Evolutionary conservation across 2,329 filamentous ascomycete species (phyloP).

Genomic region (Nectriaceae sp.): DNA sequence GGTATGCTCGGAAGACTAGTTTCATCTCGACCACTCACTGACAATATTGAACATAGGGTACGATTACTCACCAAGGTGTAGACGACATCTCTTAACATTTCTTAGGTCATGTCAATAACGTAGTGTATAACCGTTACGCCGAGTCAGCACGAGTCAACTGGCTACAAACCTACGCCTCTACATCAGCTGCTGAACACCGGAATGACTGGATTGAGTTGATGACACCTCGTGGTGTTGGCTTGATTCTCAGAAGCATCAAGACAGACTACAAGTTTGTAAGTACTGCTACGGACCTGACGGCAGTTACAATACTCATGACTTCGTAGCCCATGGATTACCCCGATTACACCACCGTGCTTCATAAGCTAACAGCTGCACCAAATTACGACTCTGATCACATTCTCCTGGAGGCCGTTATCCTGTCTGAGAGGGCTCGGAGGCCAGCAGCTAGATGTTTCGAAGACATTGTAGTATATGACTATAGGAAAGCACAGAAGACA

Average conservation of each 20-base stretch:
- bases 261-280: constrained; percentile 87
- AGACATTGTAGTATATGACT: constrained; percentile 31
- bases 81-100: background rate
- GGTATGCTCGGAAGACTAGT: constrained; percentile 45
- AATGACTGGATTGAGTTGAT: constrained; percentile 70
- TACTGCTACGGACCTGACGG: constrained; percentile 14
- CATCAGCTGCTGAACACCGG: constrained; percentile 62
- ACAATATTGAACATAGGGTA: background rate
- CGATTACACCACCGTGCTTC: constrained; percentile 80
- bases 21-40: background rate
- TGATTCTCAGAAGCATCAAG: constrained; percentile 79
- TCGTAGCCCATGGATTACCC: constrained; percentile 78
- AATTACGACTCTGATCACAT: constrained; percentile 48
- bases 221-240: constrained; percentile 64
- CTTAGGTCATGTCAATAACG: constrained; percentile 76
- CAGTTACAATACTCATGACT: background rate
- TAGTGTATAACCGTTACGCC: constrained; percentile 80
- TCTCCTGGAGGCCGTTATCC: constrained; percentile 60
- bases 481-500: constrained; percentile 38
- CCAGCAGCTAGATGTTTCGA: constrained; percentile 75
- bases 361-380: constrained; percentile 67
- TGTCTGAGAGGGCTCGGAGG: constrained; percentile 75
- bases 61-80: background rate
- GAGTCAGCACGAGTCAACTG: constrained; percentile 82
- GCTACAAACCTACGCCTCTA: constrained; percentile 67